Evolutionary conservation across 495 filamentous ascomycete genomes (phyloP), one percentile per base, ranked within the genome.

Genomic region (Collariella sp.): DNA sequence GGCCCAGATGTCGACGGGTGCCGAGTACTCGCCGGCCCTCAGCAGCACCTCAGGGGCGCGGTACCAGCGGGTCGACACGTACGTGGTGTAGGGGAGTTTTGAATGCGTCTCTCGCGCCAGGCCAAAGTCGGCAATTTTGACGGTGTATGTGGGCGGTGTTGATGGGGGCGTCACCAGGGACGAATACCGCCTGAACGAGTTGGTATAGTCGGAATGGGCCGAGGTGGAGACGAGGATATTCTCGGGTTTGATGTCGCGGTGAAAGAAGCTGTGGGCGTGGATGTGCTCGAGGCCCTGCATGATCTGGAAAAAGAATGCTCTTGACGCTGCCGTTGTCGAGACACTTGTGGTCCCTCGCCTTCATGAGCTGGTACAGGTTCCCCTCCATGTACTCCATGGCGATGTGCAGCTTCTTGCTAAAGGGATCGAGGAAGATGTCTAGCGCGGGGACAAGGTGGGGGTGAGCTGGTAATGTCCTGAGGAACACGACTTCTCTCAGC

Each of bases 351-450:
- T 99, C 93, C 51, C 94, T 81, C 46, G 93, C 84, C 67, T 99
- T 99, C 93, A 99, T 99, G 46, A 99, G 72, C 71, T 97, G 94
- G 65, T 99, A 99, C 1, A 99, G 76, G 67, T 99, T 99, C 26
- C 94, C 94, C 68, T 99, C 94, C 94, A 99, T 99, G 61, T 96
- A 96, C 71, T 99, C 94, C 94, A 99, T 99, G 62, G 81, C 84
- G 53, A 99, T 99, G 69, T 99, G 94, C 43, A 99, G 82, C 70
- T 96, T 94, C 73, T 86, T 93, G 67, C 82, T 95, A 61, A 88
- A 83, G 6, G 94, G 94, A 64, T 99, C 94, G 58, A 99, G 82
- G 72, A 99, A 99, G 67, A 99, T 99, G 74, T 99, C 94, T 36
- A 97, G 81, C 7, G 94, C 94, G 11, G 94, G 94, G 19, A 99